phyloP scores from a whole-genome alignment of 768 basidiomycete genomes.

The Mycena haematopus region DNA sequence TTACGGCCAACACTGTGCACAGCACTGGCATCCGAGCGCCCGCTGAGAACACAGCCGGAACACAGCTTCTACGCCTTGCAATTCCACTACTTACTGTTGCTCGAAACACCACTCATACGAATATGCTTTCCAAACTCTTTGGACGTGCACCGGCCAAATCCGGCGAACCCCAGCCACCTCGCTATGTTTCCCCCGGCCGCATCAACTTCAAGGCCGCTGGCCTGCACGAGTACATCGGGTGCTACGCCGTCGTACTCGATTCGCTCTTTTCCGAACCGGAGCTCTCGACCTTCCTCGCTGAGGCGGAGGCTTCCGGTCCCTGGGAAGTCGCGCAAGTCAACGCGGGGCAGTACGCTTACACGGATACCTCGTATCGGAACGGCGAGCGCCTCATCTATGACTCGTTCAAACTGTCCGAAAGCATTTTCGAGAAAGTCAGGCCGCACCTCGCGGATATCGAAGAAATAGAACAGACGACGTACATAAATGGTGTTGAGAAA shows the following conservation, averaged over 20 bases:
- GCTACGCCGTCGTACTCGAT: conserved; percentile 27
- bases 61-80: neutral
- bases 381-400: conserved; percentile 28
- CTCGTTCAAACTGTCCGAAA: conserved; percentile 19
- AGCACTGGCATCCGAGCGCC: no score
- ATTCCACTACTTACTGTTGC: no score
- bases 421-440: conserved; percentile 21
- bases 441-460: conserved; percentile 26
- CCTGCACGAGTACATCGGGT: conserved; percentile 18
- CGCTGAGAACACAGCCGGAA: neutral
- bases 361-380: conserved; percentile 22
- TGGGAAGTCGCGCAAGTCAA: conserved; percentile 28
- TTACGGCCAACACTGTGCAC: no score
- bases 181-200: conserved; percentile 15
- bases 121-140: neutral
- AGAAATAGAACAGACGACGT: conserved; percentile 20
- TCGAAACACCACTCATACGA: neutral
- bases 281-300: conserved; percentile 18
- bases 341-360: conserved; percentile 15
- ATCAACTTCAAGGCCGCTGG: conserved; percentile 20
- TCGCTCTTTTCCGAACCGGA: conserved; percentile 23
- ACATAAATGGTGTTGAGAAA: conserved; percentile 7
- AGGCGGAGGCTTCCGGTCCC: conserved; percentile 21
- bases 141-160: neutral
- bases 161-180: neutral